Evolutionary conservation across 352 stramenopile genomes (phyloP), one percentile per base, ranked within the genome.

Genomic region (Pythium graminicola): DNA sequence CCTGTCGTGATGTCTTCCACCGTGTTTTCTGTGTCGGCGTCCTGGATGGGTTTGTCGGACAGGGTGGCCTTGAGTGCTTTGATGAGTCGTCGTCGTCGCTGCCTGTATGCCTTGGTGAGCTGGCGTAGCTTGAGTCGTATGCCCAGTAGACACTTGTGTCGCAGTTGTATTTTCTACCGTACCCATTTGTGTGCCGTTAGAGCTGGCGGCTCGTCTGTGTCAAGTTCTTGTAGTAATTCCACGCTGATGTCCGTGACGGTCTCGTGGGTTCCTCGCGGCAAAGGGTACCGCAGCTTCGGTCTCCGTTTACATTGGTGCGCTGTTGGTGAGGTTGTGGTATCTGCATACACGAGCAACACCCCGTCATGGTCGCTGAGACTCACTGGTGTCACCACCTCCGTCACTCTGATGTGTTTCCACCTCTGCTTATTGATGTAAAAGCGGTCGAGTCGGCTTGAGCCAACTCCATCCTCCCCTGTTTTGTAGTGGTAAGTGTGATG

Each of bases 281-380:
- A 28, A 5, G 53, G 53, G 13, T 54, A 60, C 14, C 27, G 16
- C 0, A 60, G 16, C 1, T 36, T 28, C 16, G 29, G 40, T 8
- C 31, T 9, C 2, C 13, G 6, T 22, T 14, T 35, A 1, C 38
- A n/a, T 20, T 26, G 16, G n/a, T 17, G 1, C 16, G 3, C 8
- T 24, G 22, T 2, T 9, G 35, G 35, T 9, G 22, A 13, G 2
- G 6, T n/a, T 8, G n/a, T 35, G 1, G 13, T 16, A 17, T 33
- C 20, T 26, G 50, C 51, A 13, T 16, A 17, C 1, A 3, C 2
- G 4, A 58, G 0, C 3, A 24, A 10, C 0, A 58, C 50, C 0
- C 27, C 50, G 23, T 58, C 41, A 24, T 58, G 50, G 23, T 58
- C 50, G 31, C 40, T 58, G 2, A 4, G 6, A 17, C 32, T 46